Evolutionary conservation across 2,329 filamentous ascomycete species (phyloP).

Genomic region (Diaporthe velutina): DNA sequence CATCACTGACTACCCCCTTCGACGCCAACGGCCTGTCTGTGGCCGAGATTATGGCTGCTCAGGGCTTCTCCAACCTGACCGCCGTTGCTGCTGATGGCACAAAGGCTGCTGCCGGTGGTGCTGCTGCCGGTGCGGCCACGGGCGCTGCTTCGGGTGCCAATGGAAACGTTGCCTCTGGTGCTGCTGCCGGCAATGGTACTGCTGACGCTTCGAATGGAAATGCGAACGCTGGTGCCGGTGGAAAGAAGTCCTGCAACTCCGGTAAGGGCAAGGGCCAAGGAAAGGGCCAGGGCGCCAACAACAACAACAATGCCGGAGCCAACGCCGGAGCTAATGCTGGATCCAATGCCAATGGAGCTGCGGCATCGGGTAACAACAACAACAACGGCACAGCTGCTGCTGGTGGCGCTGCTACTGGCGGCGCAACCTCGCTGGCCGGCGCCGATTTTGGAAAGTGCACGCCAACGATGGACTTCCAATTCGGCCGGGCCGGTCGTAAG

Average conservation of each 20-base stretch:
- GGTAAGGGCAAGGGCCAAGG: constrained; percentile 29
- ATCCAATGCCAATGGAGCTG: background rate
- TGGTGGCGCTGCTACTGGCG: constrained; percentile 37
- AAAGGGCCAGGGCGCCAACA: constrained; percentile 7
- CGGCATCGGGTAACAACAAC: constrained; percentile 28
- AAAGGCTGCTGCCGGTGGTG: constrained; percentile 5
- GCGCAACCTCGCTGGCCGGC: constrained; percentile 43
- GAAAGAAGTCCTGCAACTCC: constrained; percentile 23
- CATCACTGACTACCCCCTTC: constrained; percentile 67
- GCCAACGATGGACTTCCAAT: constrained; percentile 68
- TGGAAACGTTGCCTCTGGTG: background rate
- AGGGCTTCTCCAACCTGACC: constrained; percentile 73
- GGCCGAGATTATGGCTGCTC: constrained; percentile 71
- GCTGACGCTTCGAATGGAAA: constrained; percentile 16
- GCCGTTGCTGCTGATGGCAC: constrained; percentile 48
- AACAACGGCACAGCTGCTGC: constrained; percentile 44
- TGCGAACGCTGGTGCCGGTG: constrained; percentile 3
- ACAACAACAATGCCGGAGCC: constrained; percentile 31
- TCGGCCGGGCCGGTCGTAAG: constrained; percentile 63
- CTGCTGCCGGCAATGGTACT: constrained; percentile 7
- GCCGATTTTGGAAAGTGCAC: constrained; percentile 63
- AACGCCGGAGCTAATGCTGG: background rate
- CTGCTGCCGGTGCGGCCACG: background rate
- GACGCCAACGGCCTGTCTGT: constrained; percentile 73
- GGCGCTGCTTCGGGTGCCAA: background rate